phyloP scores from a whole-genome alignment of 106 monocot species.

The Dendrobium officinale region DNA sequence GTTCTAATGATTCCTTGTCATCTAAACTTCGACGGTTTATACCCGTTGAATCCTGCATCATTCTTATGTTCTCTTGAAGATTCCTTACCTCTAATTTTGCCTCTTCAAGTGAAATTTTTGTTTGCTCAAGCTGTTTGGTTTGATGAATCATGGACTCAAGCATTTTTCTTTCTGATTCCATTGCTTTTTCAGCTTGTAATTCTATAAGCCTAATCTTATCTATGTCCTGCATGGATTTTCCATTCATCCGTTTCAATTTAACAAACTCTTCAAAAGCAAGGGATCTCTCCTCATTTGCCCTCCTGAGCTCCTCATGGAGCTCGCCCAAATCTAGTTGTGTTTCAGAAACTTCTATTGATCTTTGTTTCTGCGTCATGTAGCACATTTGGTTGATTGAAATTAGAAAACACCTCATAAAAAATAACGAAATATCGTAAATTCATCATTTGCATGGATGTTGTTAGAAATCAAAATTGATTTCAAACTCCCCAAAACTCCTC shows the following conservation, averaged over 20 bases:
- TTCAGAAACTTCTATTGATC: constrained; percentile 11
- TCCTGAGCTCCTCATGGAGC: constrained; percentile 53
- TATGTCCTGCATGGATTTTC: not conserved
- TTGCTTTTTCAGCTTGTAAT: constrained; percentile 31
- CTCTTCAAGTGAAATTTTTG: constrained; percentile 40
- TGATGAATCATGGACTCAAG: constrained; percentile 53
- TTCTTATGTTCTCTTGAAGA: constrained; percentile 8
- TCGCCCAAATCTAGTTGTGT: constrained; percentile 27
- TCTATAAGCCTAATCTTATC: constrained; percentile 7
- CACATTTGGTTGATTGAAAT: not conserved
- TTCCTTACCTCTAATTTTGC: constrained; percentile 9
- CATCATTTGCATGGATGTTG: not conserved
- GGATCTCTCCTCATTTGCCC: constrained; percentile 42
- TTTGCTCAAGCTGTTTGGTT: constrained; percentile 70
- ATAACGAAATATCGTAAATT: not conserved
- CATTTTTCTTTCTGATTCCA: constrained; percentile 66
- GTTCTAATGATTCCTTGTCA: not conserved
- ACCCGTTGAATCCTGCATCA: not conserved
- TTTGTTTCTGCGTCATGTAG: not conserved
- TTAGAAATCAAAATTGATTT: not conserved
- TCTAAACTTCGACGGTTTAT: constrained; percentile 6
- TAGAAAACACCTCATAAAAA: not conserved
- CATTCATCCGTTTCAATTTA: constrained; percentile 17
- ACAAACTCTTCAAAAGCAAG: constrained; percentile 29
- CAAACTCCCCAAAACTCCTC: not conserved